Base-by-base conservation (phyloP, 441 rosid genomes). In the Mallotus japonicus region DNA sequence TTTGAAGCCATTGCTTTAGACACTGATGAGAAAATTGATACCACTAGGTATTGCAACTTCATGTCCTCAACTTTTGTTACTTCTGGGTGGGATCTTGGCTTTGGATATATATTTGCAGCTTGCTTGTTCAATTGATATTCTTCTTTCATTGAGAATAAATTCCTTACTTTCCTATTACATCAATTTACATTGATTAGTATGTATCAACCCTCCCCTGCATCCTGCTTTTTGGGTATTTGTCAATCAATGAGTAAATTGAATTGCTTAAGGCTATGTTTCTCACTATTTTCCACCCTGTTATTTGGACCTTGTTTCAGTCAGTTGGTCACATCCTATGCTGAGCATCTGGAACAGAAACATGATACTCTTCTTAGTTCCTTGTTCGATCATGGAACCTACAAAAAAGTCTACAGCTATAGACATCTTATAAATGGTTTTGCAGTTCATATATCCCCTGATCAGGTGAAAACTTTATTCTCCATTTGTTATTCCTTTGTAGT, bases 341-440 rank as follows among this genome's bases (percentile, higher is more conserved):
- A 78, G 69, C 97, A 95, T 79, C 97, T 95, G 61, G 98, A 90
- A 81, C 82, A 83, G 81, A 93, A 87, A 76, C 99, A 95, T 79
- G 98, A 95, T 77, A 86, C 84, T 89, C 94, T 95, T 78, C 97
- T 95, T 70, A 97, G 87, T 46, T 73, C 85, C 87, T 83, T 93
- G 69, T 95, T 93, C 80, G 89, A 87, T 65, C 85, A 58, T 71
- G 97, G 94, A 70, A 87, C 87, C 65, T 96, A 93, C 85, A 85
- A 82, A 80, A 93, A 96, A 79, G 85, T 96, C 73, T 96, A 96
- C 84, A 96, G 99, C 88, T 96, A 93, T 78, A 83, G 87, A 63
- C 99, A 96, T 77, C 95, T 96, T 73, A 90, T 96, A 62, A 96
- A 96, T 74, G 99, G 99, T 53, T 96, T 96, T 82, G 87, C 99